phyloP scores from a whole-genome alignment of 352 stramenopile species.

The Phytophthora pseudosyringae region DNA sequence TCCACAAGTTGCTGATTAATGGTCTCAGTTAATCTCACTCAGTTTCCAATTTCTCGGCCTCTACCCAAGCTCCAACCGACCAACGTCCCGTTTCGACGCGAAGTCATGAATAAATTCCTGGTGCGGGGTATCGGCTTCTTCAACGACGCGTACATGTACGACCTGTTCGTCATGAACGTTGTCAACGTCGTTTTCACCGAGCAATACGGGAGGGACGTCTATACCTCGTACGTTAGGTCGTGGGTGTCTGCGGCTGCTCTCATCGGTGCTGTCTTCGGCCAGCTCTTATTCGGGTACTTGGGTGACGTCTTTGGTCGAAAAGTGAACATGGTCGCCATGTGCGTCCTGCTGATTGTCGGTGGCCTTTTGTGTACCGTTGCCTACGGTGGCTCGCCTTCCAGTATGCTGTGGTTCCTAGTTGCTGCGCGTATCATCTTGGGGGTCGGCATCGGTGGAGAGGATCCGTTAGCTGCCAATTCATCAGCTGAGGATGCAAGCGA shows the following conservation, averaged over 20 bases:
- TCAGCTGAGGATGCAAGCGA: slow-evolving; percentile 58
- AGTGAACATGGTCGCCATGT: slow-evolving; percentile 34
- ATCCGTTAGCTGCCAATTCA: slow-evolving; percentile 50
- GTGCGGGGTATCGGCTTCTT: slow-evolving; percentile 77
- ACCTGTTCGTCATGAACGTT: slow-evolving; percentile 83
- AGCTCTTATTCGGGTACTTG: slow-evolving; percentile 23
- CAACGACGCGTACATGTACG: slow-evolving; percentile 77
- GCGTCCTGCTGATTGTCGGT: slow-evolving; percentile 17
- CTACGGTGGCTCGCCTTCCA: slow-evolving; percentile 14
- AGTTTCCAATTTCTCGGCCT: too few species aligned
- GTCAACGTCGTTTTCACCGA: slow-evolving; percentile 79
- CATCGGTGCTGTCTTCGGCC: slow-evolving; percentile 25
- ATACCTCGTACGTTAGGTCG: slow-evolving; percentile 68
- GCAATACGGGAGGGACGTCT: slow-evolving; percentile 64
- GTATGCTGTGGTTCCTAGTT: slow-evolving; percentile 29
- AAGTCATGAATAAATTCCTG: slow-evolving; percentile 62
- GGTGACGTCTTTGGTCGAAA: slow-evolving; percentile 27
- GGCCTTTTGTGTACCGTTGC: slow-evolving; percentile 17
- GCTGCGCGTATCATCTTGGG: slow-evolving; percentile 20
- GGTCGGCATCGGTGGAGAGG: slow-evolving; percentile 27
- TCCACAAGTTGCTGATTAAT: too few species aligned
- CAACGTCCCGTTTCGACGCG: too few species aligned
- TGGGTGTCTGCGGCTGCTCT: slow-evolving; percentile 54
- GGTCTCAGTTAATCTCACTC: too few species aligned
- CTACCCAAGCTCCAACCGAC: too few species aligned